Base-by-base conservation (phyloP, 73 alveolate genomes). In the Symbiodinium natans region DNA sequence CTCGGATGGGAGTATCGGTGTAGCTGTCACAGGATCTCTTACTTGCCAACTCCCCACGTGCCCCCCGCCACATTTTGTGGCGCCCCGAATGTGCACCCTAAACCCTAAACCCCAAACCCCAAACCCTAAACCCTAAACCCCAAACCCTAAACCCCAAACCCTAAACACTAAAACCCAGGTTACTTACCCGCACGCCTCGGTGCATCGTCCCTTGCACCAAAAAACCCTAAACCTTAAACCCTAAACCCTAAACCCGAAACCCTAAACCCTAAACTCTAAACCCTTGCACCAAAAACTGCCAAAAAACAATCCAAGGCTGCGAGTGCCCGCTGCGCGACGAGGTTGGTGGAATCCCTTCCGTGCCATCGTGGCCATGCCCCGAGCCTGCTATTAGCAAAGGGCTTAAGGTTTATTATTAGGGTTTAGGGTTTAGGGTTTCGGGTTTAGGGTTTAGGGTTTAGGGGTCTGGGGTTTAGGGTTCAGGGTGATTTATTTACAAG, bases 301-400 rank as follows among this genome's bases (percentile, higher is more conserved):
- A n/a, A n/a, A n/a, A n/a, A n/a, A n/a, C n/a, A n/a, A n/a, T 34
- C 40, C 38, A 25, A 63, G 77, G 77, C 38, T 68, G 38, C 97
- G 97, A 0, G 46, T 73, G 15, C 88, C 97, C 1, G 48, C 80
- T 33, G 36, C 31, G 7, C 97, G 87, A 11, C 46, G 88, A 34
- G 10, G 80, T 31, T 90, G 97, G 97, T 90, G 97, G 97, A 68
- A 90, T 41, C 97, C 97, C 89, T 90, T 90, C 87, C 74, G 97
- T 39, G 97, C 97, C 80, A 41, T 71, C 15, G 88, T 38, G 40
- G 88, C 97, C 77, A 29, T 90, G 87, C 31, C 85, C 85, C 34
- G 41, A 33, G 29, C 84, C 77, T 17, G 17, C 77, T 25, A 13
- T 42, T 73, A 33, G 1, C 29, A 33, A 34, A 13, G 84, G 84